phyloP scores from a whole-genome alignment of 345 rosid genomes.

The Euphorbia tirucalli region DNA sequence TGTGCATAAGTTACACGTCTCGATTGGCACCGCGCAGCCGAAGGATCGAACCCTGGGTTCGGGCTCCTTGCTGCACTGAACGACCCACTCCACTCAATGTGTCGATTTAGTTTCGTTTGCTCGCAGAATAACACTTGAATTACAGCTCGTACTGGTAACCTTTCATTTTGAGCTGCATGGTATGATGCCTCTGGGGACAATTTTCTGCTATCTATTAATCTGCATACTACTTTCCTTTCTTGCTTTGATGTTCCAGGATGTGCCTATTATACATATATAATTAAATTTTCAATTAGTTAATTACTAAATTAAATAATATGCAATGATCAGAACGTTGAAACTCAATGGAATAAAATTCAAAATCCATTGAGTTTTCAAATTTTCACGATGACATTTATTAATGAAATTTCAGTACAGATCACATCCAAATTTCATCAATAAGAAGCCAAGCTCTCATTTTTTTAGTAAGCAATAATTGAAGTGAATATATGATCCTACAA shows the following conservation, averaged over 20 bases:
- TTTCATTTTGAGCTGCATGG: conserved; percentile 80
- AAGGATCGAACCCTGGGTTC: conserved; percentile 29
- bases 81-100: conserved; percentile 68
- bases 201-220: conserved; percentile 64
- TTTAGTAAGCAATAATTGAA: too few species aligned
- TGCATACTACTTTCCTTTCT: conserved; percentile 66
- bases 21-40: conserved; percentile 46
- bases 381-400: too few species aligned
- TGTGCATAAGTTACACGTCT: conserved; percentile 65
- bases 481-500: too few species aligned
- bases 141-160: conserved; percentile 77
- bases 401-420: too few species aligned
- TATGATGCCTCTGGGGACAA: conserved; percentile 74
- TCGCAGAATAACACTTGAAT: conserved; percentile 75
- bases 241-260: conserved; percentile 69
- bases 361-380: too few species aligned
- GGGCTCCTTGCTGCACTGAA: conserved; percentile 58
- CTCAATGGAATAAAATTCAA: too few species aligned
- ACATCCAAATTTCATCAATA: too few species aligned
- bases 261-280: conserved; percentile 52
- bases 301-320: too few species aligned
- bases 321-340: too few species aligned
- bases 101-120: conserved; percentile 57
- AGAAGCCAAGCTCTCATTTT: too few species aligned
- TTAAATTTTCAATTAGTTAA: too few species aligned